A percentile compares a stretch with the other conserved stretches of the same genome.
phyloP scores from a whole-genome alignment of 805 yeast genomes.

The Jamesozyma gamospora region DNA sequence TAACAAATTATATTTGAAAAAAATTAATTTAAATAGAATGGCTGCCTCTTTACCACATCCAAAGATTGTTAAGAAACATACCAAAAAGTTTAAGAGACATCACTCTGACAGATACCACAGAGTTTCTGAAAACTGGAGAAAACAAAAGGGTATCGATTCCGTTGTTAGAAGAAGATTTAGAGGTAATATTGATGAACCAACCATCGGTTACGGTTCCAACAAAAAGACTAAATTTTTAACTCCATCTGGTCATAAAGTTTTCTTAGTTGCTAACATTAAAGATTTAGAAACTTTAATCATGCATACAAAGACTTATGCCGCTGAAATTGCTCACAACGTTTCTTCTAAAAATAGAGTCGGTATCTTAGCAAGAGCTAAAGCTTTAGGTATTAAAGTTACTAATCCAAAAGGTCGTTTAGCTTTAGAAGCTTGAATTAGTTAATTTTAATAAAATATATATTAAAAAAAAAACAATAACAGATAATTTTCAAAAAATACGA shows the following conservation, averaged over 20 bases:
- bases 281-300: slow-evolving; percentile 92
- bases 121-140: slow-evolving; percentile 99
- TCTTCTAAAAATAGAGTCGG: slow-evolving; percentile 97
- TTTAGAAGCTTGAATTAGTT: slow-evolving; percentile 86
- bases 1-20: background rate
- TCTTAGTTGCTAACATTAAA: slow-evolving; percentile 82
- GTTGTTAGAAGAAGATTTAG: slow-evolving; percentile 99
- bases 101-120: slow-evolving; percentile 99
- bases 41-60: slow-evolving; percentile 98
- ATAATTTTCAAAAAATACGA: too few relatives aligned
- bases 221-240: slow-evolving; percentile 92
- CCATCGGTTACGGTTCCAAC: slow-evolving; percentile 99
- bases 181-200: slow-evolving; percentile 98
- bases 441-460: too few relatives aligned
- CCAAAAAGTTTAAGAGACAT: slow-evolving; percentile 98
- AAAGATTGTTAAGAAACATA: slow-evolving; percentile 99
- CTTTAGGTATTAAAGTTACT: slow-evolving; percentile 97
- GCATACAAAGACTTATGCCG: slow-evolving; percentile 98
- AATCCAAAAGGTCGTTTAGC: slow-evolving; percentile 98
- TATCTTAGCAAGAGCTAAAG: slow-evolving; percentile 93
- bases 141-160: slow-evolving; percentile 99
- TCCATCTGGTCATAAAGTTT: slow-evolving; percentile 98
- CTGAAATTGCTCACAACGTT: slow-evolving; percentile 98
- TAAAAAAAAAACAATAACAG: too few relatives aligned
- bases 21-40: slow-evolving; percentile 37